phyloP scores from a whole-genome alignment of 176 grass and related monocot genomes.

The Bonia amplexicaulis region DNA sequence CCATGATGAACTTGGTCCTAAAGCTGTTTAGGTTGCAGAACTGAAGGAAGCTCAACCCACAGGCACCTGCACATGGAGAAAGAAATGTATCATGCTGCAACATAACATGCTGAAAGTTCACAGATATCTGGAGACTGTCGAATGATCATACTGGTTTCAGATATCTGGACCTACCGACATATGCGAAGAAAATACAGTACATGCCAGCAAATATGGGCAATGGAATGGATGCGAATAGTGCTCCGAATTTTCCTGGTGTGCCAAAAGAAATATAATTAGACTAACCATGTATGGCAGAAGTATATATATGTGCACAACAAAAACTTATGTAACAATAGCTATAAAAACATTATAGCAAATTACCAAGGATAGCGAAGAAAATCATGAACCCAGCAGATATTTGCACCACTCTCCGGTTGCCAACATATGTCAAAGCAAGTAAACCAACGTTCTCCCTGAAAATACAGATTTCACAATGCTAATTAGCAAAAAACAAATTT shows the following conservation, averaged over 20 bases:
- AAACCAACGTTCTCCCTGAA: constrained; percentile 85
- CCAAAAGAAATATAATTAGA: constrained; percentile 9
- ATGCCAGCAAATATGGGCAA: constrained; percentile 77
- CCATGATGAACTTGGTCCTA: constrained; percentile 91
- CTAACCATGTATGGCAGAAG: background rate
- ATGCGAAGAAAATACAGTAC: constrained; percentile 87
- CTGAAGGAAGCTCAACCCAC: constrained; percentile 78
- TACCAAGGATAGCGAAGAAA: constrained; percentile 95
- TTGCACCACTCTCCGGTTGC: constrained; percentile 84
- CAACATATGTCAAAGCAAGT: constrained; percentile 69
- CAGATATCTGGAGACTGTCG: background rate
- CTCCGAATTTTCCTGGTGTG: constrained; percentile 87
- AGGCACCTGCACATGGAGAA: constrained; percentile 43
- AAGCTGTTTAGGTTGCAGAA: constrained; percentile 93
- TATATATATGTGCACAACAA: background rate
- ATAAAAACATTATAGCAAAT: background rate
- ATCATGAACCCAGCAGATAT: constrained; percentile 99
- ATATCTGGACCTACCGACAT: constrained; percentile 56
- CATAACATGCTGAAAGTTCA: background rate
- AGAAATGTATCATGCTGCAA: background rate
- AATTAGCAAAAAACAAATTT: background rate
- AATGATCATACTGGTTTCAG: background rate
- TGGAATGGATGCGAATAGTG: constrained; percentile 88
- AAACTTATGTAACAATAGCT: background rate
- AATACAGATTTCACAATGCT: constrained; percentile 9